Evolutionary conservation across 2,329 filamentous ascomycete genomes (phyloP).

Genomic region (Westerdykella aurantiaca): DNA sequence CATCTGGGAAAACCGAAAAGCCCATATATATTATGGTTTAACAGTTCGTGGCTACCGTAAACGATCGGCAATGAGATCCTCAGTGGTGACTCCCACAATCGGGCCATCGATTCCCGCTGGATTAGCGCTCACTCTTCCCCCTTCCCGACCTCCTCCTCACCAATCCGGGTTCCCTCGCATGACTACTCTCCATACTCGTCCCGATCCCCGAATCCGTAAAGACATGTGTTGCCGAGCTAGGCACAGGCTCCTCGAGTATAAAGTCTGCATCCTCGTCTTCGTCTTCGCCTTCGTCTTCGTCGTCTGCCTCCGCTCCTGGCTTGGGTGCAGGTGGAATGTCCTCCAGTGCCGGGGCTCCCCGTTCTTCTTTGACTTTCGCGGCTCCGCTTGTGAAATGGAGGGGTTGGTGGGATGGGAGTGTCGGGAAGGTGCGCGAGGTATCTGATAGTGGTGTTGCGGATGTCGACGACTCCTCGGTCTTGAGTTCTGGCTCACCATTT

Average conservation of each 20-base stretch:
- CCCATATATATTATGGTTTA: too few relatives aligned
- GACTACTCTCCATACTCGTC: conserved; percentile 43
- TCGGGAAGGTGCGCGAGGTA: conserved; percentile 46
- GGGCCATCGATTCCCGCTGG: background rate
- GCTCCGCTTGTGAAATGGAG: too few relatives aligned
- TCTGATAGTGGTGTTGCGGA: conserved; percentile 37
- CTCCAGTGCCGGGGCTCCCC: conserved; percentile 6
- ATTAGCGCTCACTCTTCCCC: conserved; percentile 3
- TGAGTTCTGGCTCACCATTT: conserved; percentile 7
- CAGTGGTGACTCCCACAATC: too few relatives aligned
- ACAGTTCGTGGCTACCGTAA: too few relatives aligned
- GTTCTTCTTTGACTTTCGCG: conserved; percentile 20
- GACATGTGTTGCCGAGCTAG: conserved; percentile 5
- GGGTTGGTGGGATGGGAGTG: conserved; percentile 21
- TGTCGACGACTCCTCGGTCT: conserved; percentile 8
- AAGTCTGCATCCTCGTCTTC: conserved; percentile 42
- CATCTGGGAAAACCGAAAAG: too few relatives aligned
- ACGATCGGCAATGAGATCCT: too few relatives aligned
- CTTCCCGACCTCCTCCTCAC: conserved; percentile 14
- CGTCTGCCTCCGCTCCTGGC: conserved; percentile 39
- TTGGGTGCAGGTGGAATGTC: conserved; percentile 16
- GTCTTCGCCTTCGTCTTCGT: conserved; percentile 21
- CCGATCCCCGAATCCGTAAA: conserved; percentile 44
- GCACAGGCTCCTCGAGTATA: conserved; percentile 33
- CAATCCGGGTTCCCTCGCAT: conserved; percentile 12